Conservation (phyloP, 371 early-diverging fungal genomes). For the Circinella umbellata region DNA sequence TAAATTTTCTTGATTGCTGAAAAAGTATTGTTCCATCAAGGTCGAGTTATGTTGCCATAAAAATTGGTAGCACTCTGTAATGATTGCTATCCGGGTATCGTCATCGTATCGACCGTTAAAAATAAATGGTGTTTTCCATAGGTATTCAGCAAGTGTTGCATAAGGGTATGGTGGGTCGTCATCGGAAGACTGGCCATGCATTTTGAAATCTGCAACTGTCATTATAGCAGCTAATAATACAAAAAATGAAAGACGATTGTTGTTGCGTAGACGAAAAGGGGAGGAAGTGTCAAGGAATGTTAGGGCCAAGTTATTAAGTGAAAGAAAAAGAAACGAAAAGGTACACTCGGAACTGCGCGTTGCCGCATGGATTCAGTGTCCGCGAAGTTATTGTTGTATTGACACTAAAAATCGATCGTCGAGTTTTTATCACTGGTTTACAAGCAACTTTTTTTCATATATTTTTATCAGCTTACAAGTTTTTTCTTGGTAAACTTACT, state of each 20-base stretch:
- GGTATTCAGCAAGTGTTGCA: constrained; percentile 32
- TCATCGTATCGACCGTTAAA: constrained; percentile 55
- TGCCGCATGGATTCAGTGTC: background rate
- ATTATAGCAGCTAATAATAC: background rate
- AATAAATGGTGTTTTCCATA: constrained; percentile 48
- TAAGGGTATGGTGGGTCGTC: background rate
- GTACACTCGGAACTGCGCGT: constrained; percentile 2
- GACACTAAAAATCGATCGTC: no score
- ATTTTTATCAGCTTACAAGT: background rate
- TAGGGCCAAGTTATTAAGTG: background rate
- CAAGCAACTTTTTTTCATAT: background rate
- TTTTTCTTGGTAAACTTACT: background rate
- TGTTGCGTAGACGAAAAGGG: background rate
- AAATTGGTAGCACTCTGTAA: constrained; percentile 50
- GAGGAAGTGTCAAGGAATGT: background rate
- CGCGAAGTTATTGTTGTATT: background rate
- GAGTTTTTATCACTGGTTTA: no score
- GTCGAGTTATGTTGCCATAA: constrained; percentile 57
- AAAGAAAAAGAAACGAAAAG: background rate
- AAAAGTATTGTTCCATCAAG: constrained; percentile 53
- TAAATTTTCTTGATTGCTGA: constrained; percentile 41
- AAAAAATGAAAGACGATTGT: background rate
- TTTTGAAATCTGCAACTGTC: background rate
- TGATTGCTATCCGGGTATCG: constrained; percentile 49
- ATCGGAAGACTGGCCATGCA: background rate